Conservation (phyloP, 306 rosid genomes). For the Dalbergia cultrata region DNA sequence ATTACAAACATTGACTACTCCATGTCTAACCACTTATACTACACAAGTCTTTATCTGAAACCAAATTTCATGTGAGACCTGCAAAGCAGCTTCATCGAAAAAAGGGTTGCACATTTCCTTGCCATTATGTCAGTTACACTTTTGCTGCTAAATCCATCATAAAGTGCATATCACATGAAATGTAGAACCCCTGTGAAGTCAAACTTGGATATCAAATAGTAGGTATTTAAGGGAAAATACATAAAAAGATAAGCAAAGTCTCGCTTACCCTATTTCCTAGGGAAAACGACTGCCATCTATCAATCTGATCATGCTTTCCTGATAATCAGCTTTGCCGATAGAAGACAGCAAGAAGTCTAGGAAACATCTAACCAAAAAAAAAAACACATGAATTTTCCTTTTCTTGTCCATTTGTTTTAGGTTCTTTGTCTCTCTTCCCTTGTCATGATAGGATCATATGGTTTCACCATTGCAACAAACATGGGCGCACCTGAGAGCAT, state of each 20-base stretch:
- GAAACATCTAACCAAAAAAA: slow-evolving; percentile 75
- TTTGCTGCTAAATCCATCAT: slow-evolving; percentile 28
- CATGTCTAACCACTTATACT: no score
- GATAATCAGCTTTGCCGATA: slow-evolving; percentile 83
- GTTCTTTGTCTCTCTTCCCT: slow-evolving; percentile 83
- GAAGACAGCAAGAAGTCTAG: slow-evolving; percentile 71
- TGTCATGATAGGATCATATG: slow-evolving; percentile 82
- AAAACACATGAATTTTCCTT: slow-evolving; percentile 72
- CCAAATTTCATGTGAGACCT: no score
- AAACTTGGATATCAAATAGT: slow-evolving; percentile 19
- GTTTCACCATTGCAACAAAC: slow-evolving; percentile 96
- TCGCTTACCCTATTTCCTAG: slow-evolving; percentile 85
- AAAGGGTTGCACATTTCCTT: slow-evolving; percentile 77
- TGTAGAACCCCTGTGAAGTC: neutral
- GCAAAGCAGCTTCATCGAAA: slow-evolving; percentile 90
- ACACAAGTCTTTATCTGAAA: no score
- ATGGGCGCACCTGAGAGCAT: slow-evolving; percentile 87
- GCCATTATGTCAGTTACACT: slow-evolving; percentile 58
- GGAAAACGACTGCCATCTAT: slow-evolving; percentile 88
- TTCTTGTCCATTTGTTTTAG: slow-evolving; percentile 80
- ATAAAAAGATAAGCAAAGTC: slow-evolving; percentile 14
- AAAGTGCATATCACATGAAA: slow-evolving; percentile 31
- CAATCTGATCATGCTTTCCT: slow-evolving; percentile 90
- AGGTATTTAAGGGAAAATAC: slow-evolving; percentile 2
- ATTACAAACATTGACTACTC: no score